phyloP scores from a whole-genome alignment of 2,329 filamentous ascomycete genomes.

The Chrysoporthe deuterocubensis region DNA sequence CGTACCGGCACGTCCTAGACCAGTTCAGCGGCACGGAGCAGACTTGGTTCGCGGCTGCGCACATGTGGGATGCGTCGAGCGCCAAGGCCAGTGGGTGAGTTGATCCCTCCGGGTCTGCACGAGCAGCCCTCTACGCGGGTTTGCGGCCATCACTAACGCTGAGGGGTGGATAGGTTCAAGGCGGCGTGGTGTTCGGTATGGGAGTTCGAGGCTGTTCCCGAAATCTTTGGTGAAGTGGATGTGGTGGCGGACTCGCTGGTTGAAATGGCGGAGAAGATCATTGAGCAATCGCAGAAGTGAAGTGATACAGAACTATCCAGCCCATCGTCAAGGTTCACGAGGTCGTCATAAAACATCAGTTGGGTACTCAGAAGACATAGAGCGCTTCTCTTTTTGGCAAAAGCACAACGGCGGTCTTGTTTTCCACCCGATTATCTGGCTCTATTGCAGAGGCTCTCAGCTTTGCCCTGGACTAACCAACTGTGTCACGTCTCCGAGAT shows the following conservation, averaged over 20 bases:
- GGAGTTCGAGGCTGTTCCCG: conserved; percentile 54
- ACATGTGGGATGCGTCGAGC: conserved; percentile 63
- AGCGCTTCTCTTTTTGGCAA: neutral
- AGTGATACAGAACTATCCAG: neutral
- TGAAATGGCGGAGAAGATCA: conserved; percentile 51
- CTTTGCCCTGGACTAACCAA: too few relatives aligned
- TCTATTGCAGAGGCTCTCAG: too few relatives aligned
- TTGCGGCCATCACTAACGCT: neutral
- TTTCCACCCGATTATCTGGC: neutral
- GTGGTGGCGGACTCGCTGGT: conserved; percentile 51
- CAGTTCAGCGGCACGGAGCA: conserved; percentile 42
- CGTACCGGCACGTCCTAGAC: conserved; percentile 50
- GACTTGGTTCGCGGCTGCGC: conserved; percentile 62
- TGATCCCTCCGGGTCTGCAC: too few relatives aligned
- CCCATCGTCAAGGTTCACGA: neutral
- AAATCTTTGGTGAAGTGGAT: conserved; percentile 58
- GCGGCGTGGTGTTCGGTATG: conserved; percentile 58
- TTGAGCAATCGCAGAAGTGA: conserved; percentile 32
- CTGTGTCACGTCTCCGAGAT: too few relatives aligned
- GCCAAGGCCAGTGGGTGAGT: conserved; percentile 50
- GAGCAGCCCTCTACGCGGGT: neutral
- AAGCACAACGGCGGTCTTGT: neutral
- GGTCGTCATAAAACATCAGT: neutral
- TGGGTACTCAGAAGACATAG: neutral
- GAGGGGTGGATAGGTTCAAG: conserved; percentile 39